phyloP scores from a whole-genome alignment of 2,329 filamentous ascomycete genomes.

The Beauveria varroae region DNA sequence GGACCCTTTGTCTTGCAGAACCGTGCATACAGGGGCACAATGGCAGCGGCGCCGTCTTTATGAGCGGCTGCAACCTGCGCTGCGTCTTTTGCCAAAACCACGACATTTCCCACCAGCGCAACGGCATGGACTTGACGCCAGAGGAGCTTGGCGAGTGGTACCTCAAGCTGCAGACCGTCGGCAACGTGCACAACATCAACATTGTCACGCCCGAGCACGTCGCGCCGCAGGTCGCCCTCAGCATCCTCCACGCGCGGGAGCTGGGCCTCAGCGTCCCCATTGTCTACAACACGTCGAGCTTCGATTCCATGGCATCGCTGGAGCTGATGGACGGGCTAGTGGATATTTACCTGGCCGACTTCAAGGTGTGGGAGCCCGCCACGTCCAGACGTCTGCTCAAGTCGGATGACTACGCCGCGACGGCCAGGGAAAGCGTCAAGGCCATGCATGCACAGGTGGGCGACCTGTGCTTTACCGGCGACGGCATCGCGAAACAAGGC shows the following conservation, averaged over 20 bases:
- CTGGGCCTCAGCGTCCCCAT: conserved; percentile 65
- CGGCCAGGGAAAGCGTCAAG: conserved; percentile 68
- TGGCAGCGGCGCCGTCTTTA: conserved; percentile 75
- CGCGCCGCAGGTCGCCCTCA: conserved; percentile 72
- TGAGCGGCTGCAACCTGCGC: conserved; percentile 65
- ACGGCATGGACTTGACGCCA: conserved; percentile 70
- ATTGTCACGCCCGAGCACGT: conserved; percentile 82
- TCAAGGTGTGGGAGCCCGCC: conserved; percentile 67
- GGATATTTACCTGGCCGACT: conserved; percentile 83
- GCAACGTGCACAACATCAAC: conserved; percentile 85
- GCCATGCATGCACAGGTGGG: conserved; percentile 78
- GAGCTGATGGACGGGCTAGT: conserved; percentile 69
- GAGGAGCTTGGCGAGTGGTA: conserved; percentile 78
- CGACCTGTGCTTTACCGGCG: conserved; percentile 72
- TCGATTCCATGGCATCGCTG: conserved; percentile 67
- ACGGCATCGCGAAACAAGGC: conserved; percentile 73
- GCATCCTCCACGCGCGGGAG: conserved; percentile 65
- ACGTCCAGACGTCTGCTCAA: conserved; percentile 69
- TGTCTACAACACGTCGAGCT: conserved; percentile 79
- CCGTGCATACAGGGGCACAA: conserved; percentile 77
- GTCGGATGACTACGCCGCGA: conserved; percentile 64
- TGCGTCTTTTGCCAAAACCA: conserved; percentile 78
- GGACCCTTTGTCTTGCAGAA: conserved; percentile 35
- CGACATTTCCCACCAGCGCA: conserved; percentile 75
- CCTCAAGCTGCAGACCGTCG: conserved; percentile 71